phyloP scores from a whole-genome alignment of 371 early-diverging fungal genomes.

The Funneliformis caledonium region DNA sequence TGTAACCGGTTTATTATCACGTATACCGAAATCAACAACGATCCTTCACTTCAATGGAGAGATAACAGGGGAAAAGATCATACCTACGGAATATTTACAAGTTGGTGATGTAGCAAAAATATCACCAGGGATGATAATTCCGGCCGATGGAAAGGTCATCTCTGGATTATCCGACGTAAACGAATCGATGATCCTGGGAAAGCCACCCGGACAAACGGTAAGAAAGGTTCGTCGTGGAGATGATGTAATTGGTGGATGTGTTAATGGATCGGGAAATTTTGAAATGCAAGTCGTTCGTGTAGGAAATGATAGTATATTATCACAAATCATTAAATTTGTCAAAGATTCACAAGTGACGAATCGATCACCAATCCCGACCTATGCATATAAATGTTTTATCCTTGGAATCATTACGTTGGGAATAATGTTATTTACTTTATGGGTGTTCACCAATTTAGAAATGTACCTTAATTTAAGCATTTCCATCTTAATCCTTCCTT shows the following conservation, averaged over 20 bases:
- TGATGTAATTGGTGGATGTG: slow-evolving; percentile 64
- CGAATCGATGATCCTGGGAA: slow-evolving; percentile 86
- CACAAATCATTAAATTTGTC: slow-evolving; percentile 68
- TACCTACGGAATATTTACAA: slow-evolving; percentile 87
- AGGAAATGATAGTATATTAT: slow-evolving; percentile 70
- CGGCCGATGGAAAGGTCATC: slow-evolving; percentile 81
- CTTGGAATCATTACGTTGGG: slow-evolving; percentile 81
- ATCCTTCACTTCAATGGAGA: slow-evolving; percentile 58
- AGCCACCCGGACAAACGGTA: slow-evolving; percentile 72
- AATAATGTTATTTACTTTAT: slow-evolving; percentile 76
- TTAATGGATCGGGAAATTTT: slow-evolving; percentile 83
- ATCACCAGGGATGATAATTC: slow-evolving; percentile 91
- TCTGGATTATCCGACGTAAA: slow-evolving; percentile 81
- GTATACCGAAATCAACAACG: slow-evolving; percentile 78
- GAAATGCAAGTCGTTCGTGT: slow-evolving; percentile 73
- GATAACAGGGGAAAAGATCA: slow-evolving; percentile 63
- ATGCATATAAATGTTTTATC: slow-evolving; percentile 65
- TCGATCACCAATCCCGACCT: slow-evolving; percentile 66
- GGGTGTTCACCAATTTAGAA: slow-evolving; percentile 77
- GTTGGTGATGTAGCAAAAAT: slow-evolving; percentile 83
- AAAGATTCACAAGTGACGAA: slow-evolving; percentile 78
- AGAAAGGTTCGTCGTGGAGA: slow-evolving; percentile 70
- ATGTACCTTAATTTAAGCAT: slow-evolving; percentile 84
- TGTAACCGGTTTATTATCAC: slow-evolving; percentile 81
- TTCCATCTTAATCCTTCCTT: slow-evolving; percentile 47